Conservation (phyloP, 192 early-diverging fungal genomes). For the Coemansia sp. region DNA sequence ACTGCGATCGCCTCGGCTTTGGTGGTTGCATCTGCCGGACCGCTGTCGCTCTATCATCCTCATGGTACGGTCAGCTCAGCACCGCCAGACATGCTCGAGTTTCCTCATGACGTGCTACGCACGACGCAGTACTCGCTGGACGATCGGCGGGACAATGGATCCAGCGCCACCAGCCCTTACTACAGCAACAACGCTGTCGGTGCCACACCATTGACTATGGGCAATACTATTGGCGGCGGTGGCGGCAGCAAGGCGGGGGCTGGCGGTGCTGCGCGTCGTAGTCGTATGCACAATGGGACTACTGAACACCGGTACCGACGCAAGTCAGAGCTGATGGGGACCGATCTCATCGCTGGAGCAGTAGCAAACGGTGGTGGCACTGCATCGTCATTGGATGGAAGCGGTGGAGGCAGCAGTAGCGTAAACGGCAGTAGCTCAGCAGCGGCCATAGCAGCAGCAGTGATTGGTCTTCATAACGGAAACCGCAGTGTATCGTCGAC, state of each 20-base stretch:
- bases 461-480: not conserved
- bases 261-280: not conserved
- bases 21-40: not conserved
- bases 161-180: not conserved
- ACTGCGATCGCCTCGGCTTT: not conserved
- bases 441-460: slow-evolving; percentile 9
- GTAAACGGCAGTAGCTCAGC: not conserved
- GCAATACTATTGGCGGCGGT: not conserved
- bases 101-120: slow-evolving; percentile 23
- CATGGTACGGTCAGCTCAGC: slow-evolving; percentile 29
- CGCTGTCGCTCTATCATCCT: slow-evolving; percentile 9
- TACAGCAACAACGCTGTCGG: not conserved
- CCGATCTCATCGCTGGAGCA: slow-evolving; percentile 10
- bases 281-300: slow-evolving; percentile 39
- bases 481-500: slow-evolving; percentile 38
- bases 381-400: not conserved
- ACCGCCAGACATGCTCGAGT: slow-evolving; percentile 49
- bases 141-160: not conserved
- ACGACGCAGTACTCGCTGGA: not conserved
- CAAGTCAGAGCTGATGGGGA: slow-evolving; percentile 44
- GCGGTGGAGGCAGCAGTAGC: slow-evolving; percentile 6
- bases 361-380: too few relatives aligned
- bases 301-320: slow-evolving; percentile 58
- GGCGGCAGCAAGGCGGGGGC: slow-evolving; percentile 5
- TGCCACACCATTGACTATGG: not conserved